These are phyloP conservation scores for Cryphonectria nitschkei DNA, from an alignment of 2,329 filamentous ascomycete genomes.

Conservation along the genomic window DNA sequence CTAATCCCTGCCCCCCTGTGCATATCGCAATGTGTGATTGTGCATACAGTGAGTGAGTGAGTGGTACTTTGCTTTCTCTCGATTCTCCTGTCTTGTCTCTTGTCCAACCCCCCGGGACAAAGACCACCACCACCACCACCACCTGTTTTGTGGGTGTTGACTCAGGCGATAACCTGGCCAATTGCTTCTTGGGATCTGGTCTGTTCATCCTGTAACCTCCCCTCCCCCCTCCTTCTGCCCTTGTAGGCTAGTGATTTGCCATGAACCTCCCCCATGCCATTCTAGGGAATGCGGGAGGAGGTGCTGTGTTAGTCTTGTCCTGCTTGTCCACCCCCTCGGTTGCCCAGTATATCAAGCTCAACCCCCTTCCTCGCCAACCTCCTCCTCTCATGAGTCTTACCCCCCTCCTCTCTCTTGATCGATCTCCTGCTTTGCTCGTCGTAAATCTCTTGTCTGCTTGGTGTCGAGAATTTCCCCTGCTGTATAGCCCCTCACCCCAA, in stretches of 20 bases:
- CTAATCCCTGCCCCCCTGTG: constrained; percentile 1
- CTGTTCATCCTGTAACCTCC: constrained; percentile 9
- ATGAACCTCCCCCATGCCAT: constrained; percentile 18
- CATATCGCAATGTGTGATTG: constrained; percentile 18
- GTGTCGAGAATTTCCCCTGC: constrained; percentile 3
- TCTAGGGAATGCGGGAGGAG: constrained; percentile 16
- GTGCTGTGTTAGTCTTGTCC: constrained; percentile 10
- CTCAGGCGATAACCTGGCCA: constrained; percentile 12
- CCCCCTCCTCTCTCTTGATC: neutral
- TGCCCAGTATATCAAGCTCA: constrained; percentile 23
- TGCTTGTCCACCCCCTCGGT: constrained; percentile 5
- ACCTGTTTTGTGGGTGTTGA: constrained; percentile 16
- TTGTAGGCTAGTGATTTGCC: constrained; percentile 1
- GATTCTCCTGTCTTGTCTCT: neutral
- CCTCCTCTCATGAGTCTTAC: constrained; percentile 1
- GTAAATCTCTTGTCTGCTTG: constrained; percentile 1
- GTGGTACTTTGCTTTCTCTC: neutral
- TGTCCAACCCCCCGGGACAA: constrained; percentile 1
- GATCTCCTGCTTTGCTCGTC: neutral
- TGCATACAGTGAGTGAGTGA: neutral
- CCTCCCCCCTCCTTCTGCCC: neutral
- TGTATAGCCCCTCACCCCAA: neutral
- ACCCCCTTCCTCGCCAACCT: constrained; percentile 9
- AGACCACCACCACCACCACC: constrained; percentile 2
- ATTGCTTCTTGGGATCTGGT: constrained; percentile 17